Evolutionary conservation across 768 basidiomycete species (phyloP).

Genomic region (Suillus variegatus): DNA sequence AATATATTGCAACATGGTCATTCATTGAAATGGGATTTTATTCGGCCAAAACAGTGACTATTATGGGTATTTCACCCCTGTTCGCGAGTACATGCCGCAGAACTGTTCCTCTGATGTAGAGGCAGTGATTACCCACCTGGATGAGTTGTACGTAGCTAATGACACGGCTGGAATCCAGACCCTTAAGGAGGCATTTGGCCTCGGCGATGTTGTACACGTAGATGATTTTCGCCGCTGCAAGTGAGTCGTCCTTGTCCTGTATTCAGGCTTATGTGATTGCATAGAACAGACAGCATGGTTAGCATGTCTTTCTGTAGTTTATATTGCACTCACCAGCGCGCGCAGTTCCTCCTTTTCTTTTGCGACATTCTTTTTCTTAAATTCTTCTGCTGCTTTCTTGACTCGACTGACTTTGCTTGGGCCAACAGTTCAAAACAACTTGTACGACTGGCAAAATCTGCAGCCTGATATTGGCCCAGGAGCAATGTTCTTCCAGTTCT

Average conservation of each 20-base stretch:
- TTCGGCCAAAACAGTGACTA: conserved; percentile 16
- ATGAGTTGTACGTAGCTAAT: conserved; percentile 50
- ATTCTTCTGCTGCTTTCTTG: background rate
- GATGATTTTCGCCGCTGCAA: conserved; percentile 69
- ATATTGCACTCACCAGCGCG: background rate
- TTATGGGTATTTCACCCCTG: conserved; percentile 66
- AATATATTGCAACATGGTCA: background rate
- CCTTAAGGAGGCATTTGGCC: conserved; percentile 61
- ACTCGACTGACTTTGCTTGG: background rate
- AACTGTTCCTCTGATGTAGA: conserved; percentile 78
- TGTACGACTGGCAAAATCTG: conserved; percentile 68
- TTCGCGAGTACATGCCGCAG: conserved; percentile 62
- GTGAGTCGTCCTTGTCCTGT: conserved; percentile 28
- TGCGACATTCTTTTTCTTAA: background rate
- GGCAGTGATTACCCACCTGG: conserved; percentile 61
- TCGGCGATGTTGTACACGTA: conserved; percentile 55
- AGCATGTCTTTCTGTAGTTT: background rate
- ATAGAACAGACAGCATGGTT: background rate
- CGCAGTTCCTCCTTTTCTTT: background rate
- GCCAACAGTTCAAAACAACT: conserved; percentile 47
- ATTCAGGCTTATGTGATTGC: background rate
- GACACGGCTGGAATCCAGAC: conserved; percentile 48
- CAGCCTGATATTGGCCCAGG: conserved; percentile 49
- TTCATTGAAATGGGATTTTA: background rate
- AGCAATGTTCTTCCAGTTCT: conserved; percentile 39